phyloP scores from a whole-genome alignment of 805 yeast genomes.

The Huiozyma sinensis region DNA sequence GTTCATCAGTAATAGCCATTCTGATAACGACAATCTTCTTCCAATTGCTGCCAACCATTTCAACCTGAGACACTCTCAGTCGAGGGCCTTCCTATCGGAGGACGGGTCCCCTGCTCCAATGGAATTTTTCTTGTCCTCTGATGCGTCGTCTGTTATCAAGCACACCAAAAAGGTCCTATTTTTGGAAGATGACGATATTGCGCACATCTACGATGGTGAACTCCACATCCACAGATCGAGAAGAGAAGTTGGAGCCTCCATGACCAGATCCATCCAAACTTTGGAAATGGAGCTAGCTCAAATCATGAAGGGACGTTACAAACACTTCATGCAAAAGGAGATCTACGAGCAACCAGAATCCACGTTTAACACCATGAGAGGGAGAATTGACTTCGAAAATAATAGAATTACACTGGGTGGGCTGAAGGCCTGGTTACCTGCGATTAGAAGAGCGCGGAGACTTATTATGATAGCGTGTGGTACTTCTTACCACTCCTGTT shows the following conservation, averaged over 20 bases:
- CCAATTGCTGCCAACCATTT: constrained; percentile 48
- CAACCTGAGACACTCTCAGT: constrained; percentile 74
- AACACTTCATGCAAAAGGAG: constrained; percentile 97
- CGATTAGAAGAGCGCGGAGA: constrained; percentile 89
- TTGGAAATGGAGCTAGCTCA: constrained; percentile 94
- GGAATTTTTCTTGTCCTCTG: constrained; percentile 92
- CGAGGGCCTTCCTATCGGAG: constrained; percentile 92
- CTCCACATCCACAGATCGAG: constrained; percentile 95
- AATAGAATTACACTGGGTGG: constrained; percentile 80
- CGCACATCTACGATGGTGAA: constrained; percentile 96
- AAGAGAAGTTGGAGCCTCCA: constrained; percentile 77
- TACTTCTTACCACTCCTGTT: constrained; percentile 95
- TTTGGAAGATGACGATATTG: constrained; percentile 96
- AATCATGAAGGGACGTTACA: constrained; percentile 95
- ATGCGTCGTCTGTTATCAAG: constrained; percentile 91
- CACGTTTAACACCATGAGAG: constrained; percentile 97
- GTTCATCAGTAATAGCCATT: constrained; percentile 3
- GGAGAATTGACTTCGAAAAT: constrained; percentile 88
- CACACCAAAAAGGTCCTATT: constrained; percentile 95
- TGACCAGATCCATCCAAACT: constrained; percentile 92
- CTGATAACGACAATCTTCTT: constrained; percentile 24
- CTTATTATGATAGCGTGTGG: constrained; percentile 99
- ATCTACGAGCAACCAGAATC: constrained; percentile 98
- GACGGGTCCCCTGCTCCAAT: constrained; percentile 89
- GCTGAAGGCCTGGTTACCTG: constrained; percentile 67